Evolutionary conservation across 2,329 filamentous ascomycete species (phyloP), one percentile per base, ranked within the genome.

Genomic region (Geosmithia flava): DNA sequence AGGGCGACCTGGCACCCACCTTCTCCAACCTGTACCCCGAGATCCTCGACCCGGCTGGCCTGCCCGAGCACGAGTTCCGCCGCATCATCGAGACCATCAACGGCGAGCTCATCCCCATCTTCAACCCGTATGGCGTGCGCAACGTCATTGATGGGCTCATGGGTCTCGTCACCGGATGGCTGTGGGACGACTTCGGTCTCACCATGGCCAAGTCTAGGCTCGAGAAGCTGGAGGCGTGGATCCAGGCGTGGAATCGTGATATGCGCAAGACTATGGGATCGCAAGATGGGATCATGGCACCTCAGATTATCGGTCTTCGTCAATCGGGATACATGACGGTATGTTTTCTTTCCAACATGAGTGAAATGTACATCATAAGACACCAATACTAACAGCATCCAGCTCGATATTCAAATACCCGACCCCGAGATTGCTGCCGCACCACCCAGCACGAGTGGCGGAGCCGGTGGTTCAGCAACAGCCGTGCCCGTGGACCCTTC

Each of bases 1-100:
- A 83, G 51, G 93, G 91, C 37, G 93, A 98, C 63, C 70, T 95
- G 27, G 91, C 90, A 1, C 93, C 93, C 0, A 88, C 90, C 0
- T 97, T 94, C 61, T 93, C 87, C 16, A 96, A 97, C 58, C 72
- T 96, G 2, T 98, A 98, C 58, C 93, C 93, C 0, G 93, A 98
- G 61, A 95, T 98, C 50, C 72, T 98, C 7, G 90, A 96, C 54
- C 87, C 89, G 0, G 80, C 79, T 0, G 80, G 90, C 30, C 68
- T 98, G 42, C 76, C 80, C 1, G 93, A 98, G 63, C 82, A 83
- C 50, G 87, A 95, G 56, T 98, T 98, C 59, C 80, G 93, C 3
- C 74, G 74, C 11, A 69, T 97, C 29, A 80, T 98, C 48, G 81
- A 89, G 50, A 85, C 82, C 58, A 74, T 97, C 48, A 98, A 98